phyloP scores from a whole-genome alignment of 768 basidiomycete species.

The Galerina sulciceps region DNA sequence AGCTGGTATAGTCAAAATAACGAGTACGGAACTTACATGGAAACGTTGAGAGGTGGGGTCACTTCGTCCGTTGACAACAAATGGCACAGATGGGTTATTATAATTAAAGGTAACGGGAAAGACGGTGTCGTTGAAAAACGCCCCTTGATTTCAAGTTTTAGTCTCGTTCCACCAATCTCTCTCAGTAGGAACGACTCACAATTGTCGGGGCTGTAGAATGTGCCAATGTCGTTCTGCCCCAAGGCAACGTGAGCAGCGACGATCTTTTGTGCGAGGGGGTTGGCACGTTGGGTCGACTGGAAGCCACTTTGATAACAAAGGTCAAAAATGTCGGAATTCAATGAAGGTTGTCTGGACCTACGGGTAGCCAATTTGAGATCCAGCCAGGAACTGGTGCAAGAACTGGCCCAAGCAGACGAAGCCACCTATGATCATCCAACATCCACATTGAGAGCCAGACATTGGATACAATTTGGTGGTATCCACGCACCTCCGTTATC shows the following conservation, averaged over 20 bases:
- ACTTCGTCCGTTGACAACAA: constrained; percentile 44
- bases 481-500: constrained; percentile 60
- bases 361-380: constrained; percentile 53
- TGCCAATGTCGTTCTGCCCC: constrained; percentile 35
- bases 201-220: constrained; percentile 56
- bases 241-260: constrained; percentile 53
- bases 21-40: constrained; percentile 37
- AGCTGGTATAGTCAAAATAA: neutral
- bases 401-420: constrained; percentile 66
- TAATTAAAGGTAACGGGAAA: constrained; percentile 46
- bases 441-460: neutral
- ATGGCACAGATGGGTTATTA: constrained; percentile 43
- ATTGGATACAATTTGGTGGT: neutral
- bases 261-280: constrained; percentile 63
- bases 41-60: constrained; percentile 54
- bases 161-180: neutral
- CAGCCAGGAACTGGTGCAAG: constrained; percentile 60
- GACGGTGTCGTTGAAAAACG: constrained; percentile 49
- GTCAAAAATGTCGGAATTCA: neutral
- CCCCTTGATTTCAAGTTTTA: constrained; percentile 34
- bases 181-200: constrained; percentile 38
- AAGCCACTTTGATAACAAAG: constrained; percentile 47
- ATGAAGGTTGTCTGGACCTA: constrained; percentile 29
- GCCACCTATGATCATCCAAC: constrained; percentile 44
- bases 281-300: constrained; percentile 56